Base-by-base conservation (phyloP, 768 basidiomycete genomes). In the Boletus rufocinnamomeus region DNA sequence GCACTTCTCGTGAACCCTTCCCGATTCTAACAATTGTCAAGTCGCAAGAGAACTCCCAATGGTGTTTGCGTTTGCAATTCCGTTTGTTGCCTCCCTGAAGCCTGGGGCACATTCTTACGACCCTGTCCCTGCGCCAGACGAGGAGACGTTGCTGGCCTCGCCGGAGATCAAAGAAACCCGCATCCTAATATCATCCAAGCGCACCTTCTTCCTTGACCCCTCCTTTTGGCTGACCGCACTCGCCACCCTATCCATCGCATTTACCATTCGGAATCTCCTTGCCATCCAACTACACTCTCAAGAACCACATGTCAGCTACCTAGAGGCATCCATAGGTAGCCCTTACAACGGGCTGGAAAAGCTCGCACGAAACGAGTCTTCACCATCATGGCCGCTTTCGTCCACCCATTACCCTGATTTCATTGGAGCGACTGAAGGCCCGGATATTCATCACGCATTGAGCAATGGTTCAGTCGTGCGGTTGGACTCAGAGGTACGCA, bases 321-420 rank as follows among this genome's bases (percentile, higher is more conserved):
- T 63, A 23, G 56, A 67, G 11, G 60, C 58, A 7, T 45, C 61
- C 32, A 28, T 67, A 23, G 56, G 57, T 32, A 65, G 61, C 19
- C 69, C 63, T 23, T 69, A 69, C 43, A 65, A 54, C 8, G 68
- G 68, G 7, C 38, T 70, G 27, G 68, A 66, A 38, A 68, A 48
- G 47, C 52, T 69, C 7, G n/a, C 56, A 19, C 66, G 68, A 16
- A 69, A 69, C n/a, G 60, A 57, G 23, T 68, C 69, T n/a, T 70
- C 68, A 6, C 66, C 66, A 17, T 68, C 53, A 17, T 69, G 68
- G 69, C 68, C 68, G 6, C 59, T 69, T 37, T 58, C 58, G 5
- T 63, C 66, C n/a, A 65, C 16, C 14, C 59, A 60, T 55, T 53
- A 62, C n/a, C 63, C 63, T 4, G 66, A 70, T 54, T 69, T 70